Evolutionary conservation across 345 rosid species (phyloP).

Genomic region (Salix koriyanagi): DNA sequence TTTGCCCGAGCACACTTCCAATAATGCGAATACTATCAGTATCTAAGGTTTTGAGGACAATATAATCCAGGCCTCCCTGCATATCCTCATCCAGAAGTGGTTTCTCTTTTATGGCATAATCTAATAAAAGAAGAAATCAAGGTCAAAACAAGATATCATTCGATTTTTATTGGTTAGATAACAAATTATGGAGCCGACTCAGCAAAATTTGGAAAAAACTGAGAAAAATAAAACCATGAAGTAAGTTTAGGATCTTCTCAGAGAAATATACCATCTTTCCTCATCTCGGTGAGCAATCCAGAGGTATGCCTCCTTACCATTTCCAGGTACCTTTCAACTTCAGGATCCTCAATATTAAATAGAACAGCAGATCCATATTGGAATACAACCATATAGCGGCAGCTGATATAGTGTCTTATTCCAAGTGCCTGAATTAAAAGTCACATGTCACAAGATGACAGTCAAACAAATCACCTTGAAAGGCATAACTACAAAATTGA

Average conservation of each 20-base stretch:
- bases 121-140: conserved; percentile 33
- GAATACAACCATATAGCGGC: conserved; percentile 72
- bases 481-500: not conserved
- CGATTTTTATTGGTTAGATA: not conserved
- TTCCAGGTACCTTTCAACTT: conserved; percentile 58
- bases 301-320: conserved; percentile 69
- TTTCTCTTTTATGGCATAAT: conserved; percentile 84
- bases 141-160: conserved; percentile 14
- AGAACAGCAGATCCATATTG: conserved; percentile 92
- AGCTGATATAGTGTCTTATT: conserved; percentile 40
- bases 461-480: not conserved
- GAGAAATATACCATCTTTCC: conserved; percentile 61
- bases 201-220: not conserved
- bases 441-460: not conserved
- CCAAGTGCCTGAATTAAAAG: conserved; percentile 43
- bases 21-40: conserved; percentile 79
- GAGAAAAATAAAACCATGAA: not conserved
- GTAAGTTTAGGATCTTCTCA: not conserved
- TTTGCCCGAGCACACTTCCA: conserved; percentile 93
- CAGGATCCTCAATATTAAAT: conserved; percentile 71
- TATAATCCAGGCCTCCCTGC: conserved; percentile 80
- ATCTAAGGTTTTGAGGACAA: conserved; percentile 69
- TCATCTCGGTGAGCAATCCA: conserved; percentile 73
- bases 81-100: conserved; percentile 64
- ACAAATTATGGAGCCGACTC: not conserved